These are phyloP conservation scores for Beauveria sp. DNA, from an alignment of 2,329 filamentous ascomycete genomes.

Conservation along the genomic window DNA sequence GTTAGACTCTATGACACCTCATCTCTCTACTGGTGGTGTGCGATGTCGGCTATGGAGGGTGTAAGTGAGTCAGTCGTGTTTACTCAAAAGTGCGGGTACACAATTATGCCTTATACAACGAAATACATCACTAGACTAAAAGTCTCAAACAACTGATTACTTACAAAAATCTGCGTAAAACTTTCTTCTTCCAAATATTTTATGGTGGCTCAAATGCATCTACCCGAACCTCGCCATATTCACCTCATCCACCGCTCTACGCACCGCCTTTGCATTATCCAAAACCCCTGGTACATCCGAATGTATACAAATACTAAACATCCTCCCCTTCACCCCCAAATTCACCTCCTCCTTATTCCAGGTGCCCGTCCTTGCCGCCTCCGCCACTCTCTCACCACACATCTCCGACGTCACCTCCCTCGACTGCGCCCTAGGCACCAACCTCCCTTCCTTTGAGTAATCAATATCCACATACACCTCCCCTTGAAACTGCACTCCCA, in stretches of 20 bases:
- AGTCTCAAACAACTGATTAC: too few species aligned
- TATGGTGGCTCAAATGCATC: neutral
- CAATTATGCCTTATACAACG: too few species aligned
- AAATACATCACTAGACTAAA: too few species aligned
- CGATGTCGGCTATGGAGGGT: too few species aligned
- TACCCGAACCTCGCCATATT: neutral
- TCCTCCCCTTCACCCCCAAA: neutral
- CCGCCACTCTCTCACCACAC: conserved; percentile 10
- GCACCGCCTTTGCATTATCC: conserved; percentile 9
- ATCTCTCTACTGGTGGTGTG: too few species aligned
- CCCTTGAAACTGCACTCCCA: conserved; percentile 13
- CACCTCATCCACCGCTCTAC: conserved; percentile 5
- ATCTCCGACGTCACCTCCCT: conserved; percentile 9
- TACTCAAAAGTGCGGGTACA: too few species aligned
- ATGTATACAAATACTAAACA: conserved; percentile 13
- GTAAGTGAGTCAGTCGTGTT: too few species aligned
- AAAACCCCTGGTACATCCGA: conserved; percentile 10
- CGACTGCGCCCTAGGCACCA: conserved; percentile 13
- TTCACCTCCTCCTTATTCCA: neutral
- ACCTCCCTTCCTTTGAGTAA: conserved; percentile 15
- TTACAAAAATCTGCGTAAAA: too few species aligned
- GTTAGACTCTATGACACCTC: too few species aligned
- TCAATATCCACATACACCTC: conserved; percentile 20
- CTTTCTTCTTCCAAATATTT: too few species aligned
- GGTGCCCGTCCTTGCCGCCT: neutral